These are phyloP conservation scores for Dendrocalamus sinicus DNA, from an alignment of 176 grass and related monocot genomes.

Conservation along the genomic window DNA sequence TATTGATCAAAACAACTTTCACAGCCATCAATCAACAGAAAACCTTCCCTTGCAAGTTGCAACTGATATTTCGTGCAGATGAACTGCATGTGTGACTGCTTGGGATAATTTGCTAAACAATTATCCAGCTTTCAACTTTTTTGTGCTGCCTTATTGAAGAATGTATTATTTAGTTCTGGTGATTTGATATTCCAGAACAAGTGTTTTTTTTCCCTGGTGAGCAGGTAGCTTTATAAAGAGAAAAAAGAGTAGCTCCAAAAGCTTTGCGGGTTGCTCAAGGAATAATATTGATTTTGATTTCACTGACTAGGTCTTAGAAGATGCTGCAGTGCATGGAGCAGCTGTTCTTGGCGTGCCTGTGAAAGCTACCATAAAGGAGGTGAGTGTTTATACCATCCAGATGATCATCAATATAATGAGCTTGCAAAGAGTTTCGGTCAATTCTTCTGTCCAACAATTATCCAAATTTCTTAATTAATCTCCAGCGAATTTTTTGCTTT, in stretches of 20 bases:
- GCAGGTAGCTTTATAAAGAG: slow-evolving; percentile 5
- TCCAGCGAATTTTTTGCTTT: background rate
- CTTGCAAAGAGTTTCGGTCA: slow-evolving; percentile 19
- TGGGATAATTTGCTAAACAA: slow-evolving; percentile 15
- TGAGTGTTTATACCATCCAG: slow-evolving; percentile 24
- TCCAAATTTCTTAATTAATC: background rate
- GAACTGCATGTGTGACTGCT: background rate
- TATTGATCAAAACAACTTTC: slow-evolving; percentile 27
- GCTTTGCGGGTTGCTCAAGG: slow-evolving; percentile 5
- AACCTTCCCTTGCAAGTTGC: slow-evolving; percentile 14
- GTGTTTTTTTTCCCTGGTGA: background rate
- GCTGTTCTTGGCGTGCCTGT: slow-evolving; percentile 97
- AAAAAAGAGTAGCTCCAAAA: background rate
- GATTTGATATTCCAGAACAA: background rate
- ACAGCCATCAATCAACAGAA: slow-evolving; percentile 16
- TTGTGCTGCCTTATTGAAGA: slow-evolving; percentile 1
- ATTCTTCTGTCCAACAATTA: background rate
- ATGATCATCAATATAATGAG: background rate
- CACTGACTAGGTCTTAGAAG: slow-evolving; percentile 77
- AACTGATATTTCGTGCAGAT: slow-evolving; percentile 17
- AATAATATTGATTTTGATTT: slow-evolving; percentile 36
- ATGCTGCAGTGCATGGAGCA: slow-evolving; percentile 85
- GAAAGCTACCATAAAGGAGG: slow-evolving; percentile 98
- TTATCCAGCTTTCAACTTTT: background rate
- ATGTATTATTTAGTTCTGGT: background rate